Evolutionary conservation across 257 asterid genomes (phyloP).

Genomic region (Solanum lycopersicoides): DNA sequence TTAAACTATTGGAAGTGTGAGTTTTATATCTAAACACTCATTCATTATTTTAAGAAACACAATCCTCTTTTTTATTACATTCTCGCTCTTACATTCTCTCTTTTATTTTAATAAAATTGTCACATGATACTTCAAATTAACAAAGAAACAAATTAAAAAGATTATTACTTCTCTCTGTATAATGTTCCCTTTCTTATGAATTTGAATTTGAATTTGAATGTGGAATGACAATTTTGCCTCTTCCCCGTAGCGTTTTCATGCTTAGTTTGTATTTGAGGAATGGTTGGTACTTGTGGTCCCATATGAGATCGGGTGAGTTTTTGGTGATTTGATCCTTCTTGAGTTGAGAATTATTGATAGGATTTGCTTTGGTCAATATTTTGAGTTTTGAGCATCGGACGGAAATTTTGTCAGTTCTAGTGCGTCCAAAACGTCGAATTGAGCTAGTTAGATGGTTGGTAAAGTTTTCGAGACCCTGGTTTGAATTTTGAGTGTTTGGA

Average conservation of each 20-base stretch:
- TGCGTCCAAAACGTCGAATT: accelerated
- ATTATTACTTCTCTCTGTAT: not conserved
- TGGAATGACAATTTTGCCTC: not conserved
- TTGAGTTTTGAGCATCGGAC: too few species aligned
- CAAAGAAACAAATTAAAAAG: not conserved
- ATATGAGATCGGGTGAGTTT: not conserved
- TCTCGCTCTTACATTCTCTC: not conserved
- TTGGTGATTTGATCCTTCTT: not conserved
- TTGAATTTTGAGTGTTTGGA: not conserved
- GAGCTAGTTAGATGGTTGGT: not conserved
- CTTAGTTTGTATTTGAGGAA: not conserved
- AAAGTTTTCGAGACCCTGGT: not conserved
- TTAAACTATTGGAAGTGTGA: not conserved
- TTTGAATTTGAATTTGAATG: too few species aligned
- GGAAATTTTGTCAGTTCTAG: too few species aligned
- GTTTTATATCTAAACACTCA: too few species aligned
- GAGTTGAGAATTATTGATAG: not conserved
- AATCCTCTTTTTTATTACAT: not conserved
- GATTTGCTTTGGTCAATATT: not conserved
- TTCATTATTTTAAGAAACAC: not conserved
- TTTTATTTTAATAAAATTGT: too few species aligned
- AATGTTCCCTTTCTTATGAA: not conserved
- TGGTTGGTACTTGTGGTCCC: not conserved
- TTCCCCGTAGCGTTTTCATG: not conserved
- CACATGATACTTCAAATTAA: not conserved